Conservation (phyloP, 495 filamentous ascomycete genomes). For the Tuber aestivum region DNA sequence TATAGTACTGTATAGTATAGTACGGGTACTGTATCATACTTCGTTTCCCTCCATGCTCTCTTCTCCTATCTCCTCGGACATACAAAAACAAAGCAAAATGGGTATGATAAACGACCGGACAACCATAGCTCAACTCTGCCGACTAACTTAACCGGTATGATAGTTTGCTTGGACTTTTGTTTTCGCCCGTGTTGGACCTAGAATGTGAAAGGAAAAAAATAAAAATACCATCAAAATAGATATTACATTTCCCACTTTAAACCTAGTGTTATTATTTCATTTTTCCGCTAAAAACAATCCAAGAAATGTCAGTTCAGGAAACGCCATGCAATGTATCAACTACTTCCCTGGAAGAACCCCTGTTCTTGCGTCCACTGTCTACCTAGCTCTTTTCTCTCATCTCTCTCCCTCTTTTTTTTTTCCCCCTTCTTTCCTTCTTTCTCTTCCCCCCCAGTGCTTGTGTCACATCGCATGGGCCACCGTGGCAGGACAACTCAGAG, state of each 20-base stretch:
- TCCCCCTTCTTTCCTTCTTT: background rate
- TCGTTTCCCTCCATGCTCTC: no score
- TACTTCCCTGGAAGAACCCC: background rate
- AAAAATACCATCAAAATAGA: background rate
- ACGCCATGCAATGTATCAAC: background rate
- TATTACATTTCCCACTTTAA: background rate
- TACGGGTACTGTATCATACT: no score
- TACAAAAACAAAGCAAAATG: no score
- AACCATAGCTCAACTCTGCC: no score
- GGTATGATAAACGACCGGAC: no score
- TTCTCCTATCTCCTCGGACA: no score
- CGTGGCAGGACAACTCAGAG: conserved; percentile 4
- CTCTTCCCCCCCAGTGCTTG: background rate
- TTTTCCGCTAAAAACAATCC: background rate
- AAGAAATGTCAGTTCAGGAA: background rate
- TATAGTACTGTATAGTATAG: no score
- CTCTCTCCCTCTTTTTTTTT: background rate
- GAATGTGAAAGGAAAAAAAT: no score
- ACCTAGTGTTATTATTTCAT: background rate
- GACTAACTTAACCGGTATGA: no score
- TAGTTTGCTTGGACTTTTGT: no score
- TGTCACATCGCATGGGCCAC: conserved; percentile 3
- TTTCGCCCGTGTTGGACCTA: no score
- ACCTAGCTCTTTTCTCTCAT: background rate
- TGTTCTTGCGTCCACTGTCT: background rate